Evolutionary conservation across 2,329 filamentous ascomycete species (phyloP).

Genomic region (Fusarium scirpi): DNA sequence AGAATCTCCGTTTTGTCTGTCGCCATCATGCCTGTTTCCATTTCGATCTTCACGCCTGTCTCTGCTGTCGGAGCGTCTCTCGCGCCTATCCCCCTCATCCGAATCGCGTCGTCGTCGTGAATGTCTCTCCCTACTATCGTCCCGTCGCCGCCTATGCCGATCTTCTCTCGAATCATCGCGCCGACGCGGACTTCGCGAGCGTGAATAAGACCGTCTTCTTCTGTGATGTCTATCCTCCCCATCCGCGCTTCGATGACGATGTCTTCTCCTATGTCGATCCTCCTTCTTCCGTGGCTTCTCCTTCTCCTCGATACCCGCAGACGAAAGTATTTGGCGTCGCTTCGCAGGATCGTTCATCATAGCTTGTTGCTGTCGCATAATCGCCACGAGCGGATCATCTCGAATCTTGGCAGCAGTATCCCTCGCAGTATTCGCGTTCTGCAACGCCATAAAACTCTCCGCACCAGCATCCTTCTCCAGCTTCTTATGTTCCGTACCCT

Average conservation of each 20-base stretch:
- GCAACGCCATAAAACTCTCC: slow-evolving; percentile 70
- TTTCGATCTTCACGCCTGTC: not conserved
- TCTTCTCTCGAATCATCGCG: slow-evolving; percentile 49
- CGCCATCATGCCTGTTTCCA: not conserved
- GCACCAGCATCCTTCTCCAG: slow-evolving; percentile 79
- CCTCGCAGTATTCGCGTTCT: slow-evolving; percentile 77
- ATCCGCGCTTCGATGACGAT: slow-evolving; percentile 58
- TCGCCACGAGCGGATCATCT: slow-evolving; percentile 90
- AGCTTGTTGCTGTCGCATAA: slow-evolving; percentile 91
- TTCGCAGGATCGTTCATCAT: slow-evolving; percentile 83
- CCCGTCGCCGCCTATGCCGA: slow-evolving; percentile 41
- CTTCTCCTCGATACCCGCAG: slow-evolving; percentile 67
- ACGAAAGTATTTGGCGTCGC: slow-evolving; percentile 74
- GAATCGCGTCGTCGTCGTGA: slow-evolving; percentile 39
- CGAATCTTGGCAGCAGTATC: slow-evolving; percentile 89
- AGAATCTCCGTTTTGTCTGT: not conserved
- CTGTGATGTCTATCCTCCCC: slow-evolving; percentile 54
- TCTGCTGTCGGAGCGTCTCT: not conserved
- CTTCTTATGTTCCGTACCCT: slow-evolving; percentile 83
- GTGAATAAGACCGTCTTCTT: slow-evolving; percentile 60
- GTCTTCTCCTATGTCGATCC: slow-evolving; percentile 57
- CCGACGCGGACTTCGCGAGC: slow-evolving; percentile 58
- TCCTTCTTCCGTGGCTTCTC: slow-evolving; percentile 52
- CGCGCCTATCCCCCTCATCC: slow-evolving; percentile 29
- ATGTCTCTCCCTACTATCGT: slow-evolving; percentile 43